Conservation (phyloP, 495 filamentous ascomycete species). For the Aspergillus homomorphus region DNA sequence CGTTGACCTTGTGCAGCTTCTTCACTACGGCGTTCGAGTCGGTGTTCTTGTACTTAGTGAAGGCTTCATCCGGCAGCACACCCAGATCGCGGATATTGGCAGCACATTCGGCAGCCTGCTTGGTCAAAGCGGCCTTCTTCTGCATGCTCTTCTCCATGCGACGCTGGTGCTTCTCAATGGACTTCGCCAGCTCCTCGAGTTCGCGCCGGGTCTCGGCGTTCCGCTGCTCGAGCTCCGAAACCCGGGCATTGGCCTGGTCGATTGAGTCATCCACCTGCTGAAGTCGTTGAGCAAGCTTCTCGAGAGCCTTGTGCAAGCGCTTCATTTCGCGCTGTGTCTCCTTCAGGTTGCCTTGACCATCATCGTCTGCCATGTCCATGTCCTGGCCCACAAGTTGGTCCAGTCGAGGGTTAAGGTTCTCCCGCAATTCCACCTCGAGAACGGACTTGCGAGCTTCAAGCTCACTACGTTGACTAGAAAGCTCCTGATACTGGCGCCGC, state of each 20-base stretch:
- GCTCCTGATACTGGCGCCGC: constrained; percentile 66
- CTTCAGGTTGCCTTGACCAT: constrained; percentile 64
- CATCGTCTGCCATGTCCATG: constrained; percentile 61
- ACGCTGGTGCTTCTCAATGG: constrained; percentile 86
- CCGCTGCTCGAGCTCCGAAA: constrained; percentile 59
- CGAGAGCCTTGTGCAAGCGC: constrained; percentile 60
- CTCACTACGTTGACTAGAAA: constrained; percentile 70
- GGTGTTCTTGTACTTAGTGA: constrained; percentile 81
- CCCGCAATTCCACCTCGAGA: constrained; percentile 80
- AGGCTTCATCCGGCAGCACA: constrained; percentile 90
- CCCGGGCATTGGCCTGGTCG: constrained; percentile 57
- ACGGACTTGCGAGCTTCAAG: constrained; percentile 74
- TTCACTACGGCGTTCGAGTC: constrained; percentile 77
- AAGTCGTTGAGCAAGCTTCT: constrained; percentile 62
- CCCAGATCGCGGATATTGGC: constrained; percentile 90
- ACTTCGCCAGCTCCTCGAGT: constrained; percentile 71
- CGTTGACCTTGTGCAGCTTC: constrained; percentile 87
- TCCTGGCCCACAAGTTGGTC: constrained; percentile 82
- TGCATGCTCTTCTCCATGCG: constrained; percentile 87
- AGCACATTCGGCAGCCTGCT: constrained; percentile 72
- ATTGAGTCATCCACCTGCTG: constrained; percentile 68
- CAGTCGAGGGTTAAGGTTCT: constrained; percentile 78
- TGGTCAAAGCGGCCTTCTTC: constrained; percentile 72
- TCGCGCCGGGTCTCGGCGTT: constrained; percentile 64
- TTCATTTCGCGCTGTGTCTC: constrained; percentile 81